A percentile compares a stretch with the other conserved stretches of the same genome.
Conservation (phyloP, 192 early-diverging fungal species). For the Gonapodya prolifera region DNA sequence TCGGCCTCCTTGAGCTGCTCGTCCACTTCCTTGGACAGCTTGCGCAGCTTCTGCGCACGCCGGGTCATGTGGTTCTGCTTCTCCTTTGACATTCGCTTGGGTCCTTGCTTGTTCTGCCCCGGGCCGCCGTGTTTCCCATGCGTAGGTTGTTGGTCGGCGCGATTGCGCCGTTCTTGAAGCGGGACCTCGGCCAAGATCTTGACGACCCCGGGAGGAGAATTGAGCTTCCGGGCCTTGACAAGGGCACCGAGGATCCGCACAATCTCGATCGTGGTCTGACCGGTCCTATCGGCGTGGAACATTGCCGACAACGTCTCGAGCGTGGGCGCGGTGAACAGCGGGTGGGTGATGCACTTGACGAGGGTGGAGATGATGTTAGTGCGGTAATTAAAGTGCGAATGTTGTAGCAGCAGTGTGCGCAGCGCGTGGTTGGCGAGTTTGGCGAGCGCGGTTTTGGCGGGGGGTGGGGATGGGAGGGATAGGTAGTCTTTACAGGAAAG, state of each 20-base stretch:
- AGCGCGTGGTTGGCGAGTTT: not conserved
- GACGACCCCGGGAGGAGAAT: not conserved
- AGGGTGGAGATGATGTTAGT: not conserved
- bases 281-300: not conserved
- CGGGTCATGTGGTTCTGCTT: not conserved
- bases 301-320: not conserved
- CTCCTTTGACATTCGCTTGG: not conserved
- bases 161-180: not conserved
- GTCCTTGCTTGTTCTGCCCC: not conserved
- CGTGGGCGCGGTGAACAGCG: not conserved
- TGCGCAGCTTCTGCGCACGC: not conserved
- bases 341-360: not conserved
- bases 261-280: not conserved
- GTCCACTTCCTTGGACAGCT: not conserved
- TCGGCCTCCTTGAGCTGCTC: not conserved
- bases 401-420: not conserved
- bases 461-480: too few relatives aligned
- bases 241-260: not conserved
- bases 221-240: not conserved
- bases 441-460: not conserved
- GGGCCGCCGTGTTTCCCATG: not conserved
- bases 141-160: not conserved
- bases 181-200: not conserved
- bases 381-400: not conserved
- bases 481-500: too few relatives aligned